These are phyloP conservation scores for Pinus albicaulis DNA, from an alignment of 75 land plant species.

Conservation along the genomic window DNA sequence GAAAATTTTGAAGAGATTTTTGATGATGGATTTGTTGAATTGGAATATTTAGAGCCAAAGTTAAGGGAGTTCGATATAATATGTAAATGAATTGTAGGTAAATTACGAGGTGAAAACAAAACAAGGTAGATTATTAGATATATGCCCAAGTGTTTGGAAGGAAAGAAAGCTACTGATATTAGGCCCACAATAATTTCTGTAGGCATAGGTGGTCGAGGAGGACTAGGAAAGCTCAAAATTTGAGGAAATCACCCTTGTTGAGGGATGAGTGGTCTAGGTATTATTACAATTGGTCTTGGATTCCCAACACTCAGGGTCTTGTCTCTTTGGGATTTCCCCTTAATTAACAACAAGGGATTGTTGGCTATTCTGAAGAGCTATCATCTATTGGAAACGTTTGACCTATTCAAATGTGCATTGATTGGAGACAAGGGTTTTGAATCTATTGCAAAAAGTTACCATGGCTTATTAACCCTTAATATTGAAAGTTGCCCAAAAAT, in stretches of 20 bases:
- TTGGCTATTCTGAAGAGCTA: constrained; percentile 71
- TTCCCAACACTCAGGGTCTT: constrained; percentile 73
- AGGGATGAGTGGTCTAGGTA: constrained; percentile 61
- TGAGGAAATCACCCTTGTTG: constrained; percentile 36
- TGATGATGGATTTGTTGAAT: constrained; percentile 1
- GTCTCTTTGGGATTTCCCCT: constrained; percentile 72
- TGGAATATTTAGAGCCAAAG: background rate
- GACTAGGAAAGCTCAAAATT: constrained; percentile 72
- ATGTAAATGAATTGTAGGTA: background rate
- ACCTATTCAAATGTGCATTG: constrained; percentile 59
- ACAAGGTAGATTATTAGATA: constrained; percentile 46
- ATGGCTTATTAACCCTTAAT: constrained; percentile 41
- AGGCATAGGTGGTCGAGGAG: constrained; percentile 64
- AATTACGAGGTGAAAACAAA: constrained; percentile 15
- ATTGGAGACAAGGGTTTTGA: constrained; percentile 66
- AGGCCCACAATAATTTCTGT: constrained; percentile 75
- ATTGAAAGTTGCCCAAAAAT: constrained; percentile 62
- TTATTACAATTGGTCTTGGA: constrained; percentile 62
- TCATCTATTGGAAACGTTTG: constrained; percentile 63
- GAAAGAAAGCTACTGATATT: constrained; percentile 82
- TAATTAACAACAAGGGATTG: constrained; percentile 63
- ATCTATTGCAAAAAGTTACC: constrained; percentile 68
- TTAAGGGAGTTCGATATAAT: background rate
- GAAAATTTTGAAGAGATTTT: background rate
- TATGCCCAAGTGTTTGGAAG: constrained; percentile 70